Percentiles rank a stretch among this genome's conserved stretches.
phyloP scores from a whole-genome alignment of 331 rosid genomes.

The Erythrophleum ivorense region DNA sequence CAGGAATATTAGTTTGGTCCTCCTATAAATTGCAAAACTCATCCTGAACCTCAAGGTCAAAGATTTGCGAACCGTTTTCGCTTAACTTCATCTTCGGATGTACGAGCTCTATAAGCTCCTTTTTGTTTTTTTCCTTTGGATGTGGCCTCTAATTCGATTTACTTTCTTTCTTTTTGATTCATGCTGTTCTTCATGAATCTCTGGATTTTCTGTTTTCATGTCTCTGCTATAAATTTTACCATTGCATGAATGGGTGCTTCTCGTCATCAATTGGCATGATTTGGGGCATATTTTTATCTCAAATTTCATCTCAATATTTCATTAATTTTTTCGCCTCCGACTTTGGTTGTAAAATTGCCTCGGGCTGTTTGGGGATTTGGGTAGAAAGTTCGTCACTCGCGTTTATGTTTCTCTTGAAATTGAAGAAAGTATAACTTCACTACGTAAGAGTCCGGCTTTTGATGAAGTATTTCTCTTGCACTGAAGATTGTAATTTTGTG shows the following conservation, averaged over 20 bases:
- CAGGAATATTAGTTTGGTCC: conserved; percentile 11
- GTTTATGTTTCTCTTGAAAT: background rate
- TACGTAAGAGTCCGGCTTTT: too few relatives aligned
- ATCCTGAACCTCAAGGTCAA: too few relatives aligned
- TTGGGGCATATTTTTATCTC: too few relatives aligned
- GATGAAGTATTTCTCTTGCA: background rate
- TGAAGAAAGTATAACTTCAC: background rate
- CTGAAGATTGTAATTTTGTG: background rate
- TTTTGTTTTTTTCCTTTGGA: background rate
- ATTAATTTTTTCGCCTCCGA: background rate
- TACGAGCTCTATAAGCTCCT: background rate
- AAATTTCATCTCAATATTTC: background rate
- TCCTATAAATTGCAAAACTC: conserved; percentile 34
- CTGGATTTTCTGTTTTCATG: background rate
- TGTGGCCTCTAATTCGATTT: background rate
- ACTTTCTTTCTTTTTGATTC: background rate
- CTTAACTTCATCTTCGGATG: background rate
- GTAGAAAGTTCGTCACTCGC: background rate
- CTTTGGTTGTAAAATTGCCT: background rate
- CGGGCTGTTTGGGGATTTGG: background rate
- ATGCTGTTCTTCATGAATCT: background rate
- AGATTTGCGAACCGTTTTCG: conserved; percentile 20
- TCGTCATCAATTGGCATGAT: background rate
- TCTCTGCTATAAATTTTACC: background rate
- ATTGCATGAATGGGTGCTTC: background rate